Conservation (phyloP, 768 basidiomycete genomes). For the Lentinula edodes region DNA sequence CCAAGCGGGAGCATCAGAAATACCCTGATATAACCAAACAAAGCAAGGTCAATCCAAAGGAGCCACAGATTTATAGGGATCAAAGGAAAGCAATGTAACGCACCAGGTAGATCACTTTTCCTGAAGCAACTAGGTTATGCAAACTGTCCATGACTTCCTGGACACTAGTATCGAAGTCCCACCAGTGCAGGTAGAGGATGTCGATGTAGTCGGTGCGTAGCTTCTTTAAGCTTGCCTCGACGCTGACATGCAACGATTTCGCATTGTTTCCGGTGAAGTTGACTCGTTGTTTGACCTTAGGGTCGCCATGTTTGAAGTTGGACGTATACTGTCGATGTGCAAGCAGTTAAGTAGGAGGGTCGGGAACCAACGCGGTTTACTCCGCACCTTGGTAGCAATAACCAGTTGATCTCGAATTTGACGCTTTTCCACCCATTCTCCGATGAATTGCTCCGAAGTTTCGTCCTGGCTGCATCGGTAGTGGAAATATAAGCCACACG, state of each 20-base stretch:
- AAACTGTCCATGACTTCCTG: slow-evolving; percentile 25
- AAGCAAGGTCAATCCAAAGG: neutral
- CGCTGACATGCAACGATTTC: slow-evolving; percentile 27
- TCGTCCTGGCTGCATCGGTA: slow-evolving; percentile 24
- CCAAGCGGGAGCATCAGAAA: slow-evolving; percentile 33
- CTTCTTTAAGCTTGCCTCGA: slow-evolving; percentile 25
- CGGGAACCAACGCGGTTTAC: neutral
- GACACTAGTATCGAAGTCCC: slow-evolving; percentile 16
- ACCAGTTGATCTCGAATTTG: slow-evolving; percentile 35
- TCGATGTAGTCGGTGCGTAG: slow-evolving; percentile 25
- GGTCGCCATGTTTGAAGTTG: slow-evolving; percentile 4
- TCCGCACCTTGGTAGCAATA: slow-evolving; percentile 24
- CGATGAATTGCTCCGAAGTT: slow-evolving; percentile 33
- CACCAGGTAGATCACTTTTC: slow-evolving; percentile 37
- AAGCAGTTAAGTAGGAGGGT: neutral
- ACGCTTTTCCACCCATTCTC: slow-evolving; percentile 36
- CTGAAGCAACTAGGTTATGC: slow-evolving; percentile 35
- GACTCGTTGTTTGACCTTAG: slow-evolving; percentile 12
- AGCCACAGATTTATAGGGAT: neutral
- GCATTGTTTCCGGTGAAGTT: slow-evolving; percentile 30
- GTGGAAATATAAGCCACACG: neutral
- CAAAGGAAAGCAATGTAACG: neutral
- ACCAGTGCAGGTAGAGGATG: slow-evolving; percentile 16
- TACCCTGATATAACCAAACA: slow-evolving; percentile 24
- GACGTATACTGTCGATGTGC: neutral